Conservation (phyloP, 768 basidiomycete genomes). For the Hericium coralloides region DNA sequence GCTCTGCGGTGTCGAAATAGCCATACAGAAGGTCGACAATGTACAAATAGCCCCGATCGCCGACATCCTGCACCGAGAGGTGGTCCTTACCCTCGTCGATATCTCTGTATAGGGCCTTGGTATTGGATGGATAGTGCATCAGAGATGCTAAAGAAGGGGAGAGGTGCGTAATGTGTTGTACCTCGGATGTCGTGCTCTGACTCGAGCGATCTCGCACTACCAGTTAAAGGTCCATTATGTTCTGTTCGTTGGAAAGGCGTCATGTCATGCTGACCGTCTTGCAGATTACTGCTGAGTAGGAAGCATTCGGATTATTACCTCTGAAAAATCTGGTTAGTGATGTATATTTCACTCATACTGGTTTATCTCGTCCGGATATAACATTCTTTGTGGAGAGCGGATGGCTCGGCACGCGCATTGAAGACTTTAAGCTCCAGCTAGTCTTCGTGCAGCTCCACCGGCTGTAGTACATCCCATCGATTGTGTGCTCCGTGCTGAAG, state of each 20-base stretch:
- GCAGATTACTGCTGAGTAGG: background rate
- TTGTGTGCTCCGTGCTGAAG: no score
- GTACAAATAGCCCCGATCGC: slow-evolving; percentile 16
- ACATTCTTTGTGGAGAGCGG: no score
- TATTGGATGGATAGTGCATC: slow-evolving; percentile 43
- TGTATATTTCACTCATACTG: no score
- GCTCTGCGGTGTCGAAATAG: no score
- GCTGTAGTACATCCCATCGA: no score
- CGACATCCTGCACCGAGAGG: slow-evolving; percentile 44
- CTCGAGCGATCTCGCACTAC: background rate
- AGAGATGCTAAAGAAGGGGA: slow-evolving; percentile 43
- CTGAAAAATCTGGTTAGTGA: no score
- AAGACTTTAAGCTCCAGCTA: no score
- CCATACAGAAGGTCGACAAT: background rate
- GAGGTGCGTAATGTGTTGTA: slow-evolving; percentile 33
- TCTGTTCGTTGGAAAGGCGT: background rate
- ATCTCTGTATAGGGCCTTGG: slow-evolving; percentile 43
- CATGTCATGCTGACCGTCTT: background rate
- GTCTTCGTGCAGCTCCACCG: no score
- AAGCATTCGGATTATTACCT: background rate
- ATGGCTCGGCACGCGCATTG: no score
- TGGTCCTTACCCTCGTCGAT: slow-evolving; percentile 45
- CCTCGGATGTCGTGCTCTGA: background rate
- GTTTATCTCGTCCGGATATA: no score
- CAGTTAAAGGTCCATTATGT: no score